These are phyloP conservation scores for Protomyces macrosporus DNA, from an alignment of 1,139 yeast genomes.

Conservation along the genomic window DNA sequence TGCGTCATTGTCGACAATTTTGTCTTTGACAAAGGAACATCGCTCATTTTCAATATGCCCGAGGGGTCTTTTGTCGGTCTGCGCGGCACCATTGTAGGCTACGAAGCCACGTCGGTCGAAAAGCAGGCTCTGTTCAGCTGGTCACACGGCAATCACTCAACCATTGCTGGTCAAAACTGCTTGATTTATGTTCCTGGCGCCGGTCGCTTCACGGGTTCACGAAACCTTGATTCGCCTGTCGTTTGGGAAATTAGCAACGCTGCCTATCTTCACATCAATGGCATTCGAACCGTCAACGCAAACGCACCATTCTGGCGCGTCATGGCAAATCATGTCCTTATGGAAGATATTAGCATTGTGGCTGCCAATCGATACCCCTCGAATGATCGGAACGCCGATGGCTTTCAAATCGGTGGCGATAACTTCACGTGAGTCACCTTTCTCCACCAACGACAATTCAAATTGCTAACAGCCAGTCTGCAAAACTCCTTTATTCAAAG, in stretches of 20 bases:
- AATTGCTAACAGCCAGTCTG: not conserved
- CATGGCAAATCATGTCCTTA: not conserved
- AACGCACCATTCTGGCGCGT: not conserved
- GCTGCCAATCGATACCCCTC: not conserved
- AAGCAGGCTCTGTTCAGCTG: too few species aligned
- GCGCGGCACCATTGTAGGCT: not conserved
- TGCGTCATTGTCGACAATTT: not conserved
- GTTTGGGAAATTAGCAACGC: not conserved
- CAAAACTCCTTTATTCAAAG: not conserved
- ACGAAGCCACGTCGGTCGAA: too few species aligned
- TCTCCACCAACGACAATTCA: too few species aligned
- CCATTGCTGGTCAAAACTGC: not conserved
- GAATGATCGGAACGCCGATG: not conserved
- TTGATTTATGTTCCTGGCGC: not conserved
- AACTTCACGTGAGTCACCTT: not conserved
- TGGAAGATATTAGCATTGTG: not conserved
- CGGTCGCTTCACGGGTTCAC: not conserved
- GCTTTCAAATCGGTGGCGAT: not conserved
- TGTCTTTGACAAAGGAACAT: not conserved
- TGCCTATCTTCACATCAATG: not conserved
- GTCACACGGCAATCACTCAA: not conserved
- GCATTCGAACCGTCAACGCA: not conserved
- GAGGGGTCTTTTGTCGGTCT: not conserved
- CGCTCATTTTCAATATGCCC: not conserved
- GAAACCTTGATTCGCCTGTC: not conserved